Conservation (phyloP, 768 basidiomycete species). For the Hygrophorus pudorinus region DNA sequence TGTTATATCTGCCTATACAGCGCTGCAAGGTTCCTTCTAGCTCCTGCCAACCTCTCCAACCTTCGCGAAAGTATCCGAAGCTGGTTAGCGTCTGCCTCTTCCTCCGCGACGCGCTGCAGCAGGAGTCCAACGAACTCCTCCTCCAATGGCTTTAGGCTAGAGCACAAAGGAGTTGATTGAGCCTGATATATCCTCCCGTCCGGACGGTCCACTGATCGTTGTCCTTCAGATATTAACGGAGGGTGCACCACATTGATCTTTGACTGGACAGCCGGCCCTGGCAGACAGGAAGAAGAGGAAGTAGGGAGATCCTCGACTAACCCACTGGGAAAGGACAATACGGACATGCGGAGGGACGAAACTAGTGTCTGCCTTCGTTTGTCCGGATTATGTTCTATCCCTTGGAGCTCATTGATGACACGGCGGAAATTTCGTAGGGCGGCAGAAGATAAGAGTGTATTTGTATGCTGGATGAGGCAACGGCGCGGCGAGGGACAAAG, state of each 20-base stretch:
- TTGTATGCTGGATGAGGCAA: neutral
- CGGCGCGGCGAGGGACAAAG: neutral
- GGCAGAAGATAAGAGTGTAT: neutral
- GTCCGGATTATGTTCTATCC: constrained; percentile 4
- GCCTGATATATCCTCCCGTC: neutral
- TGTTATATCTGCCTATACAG: neutral
- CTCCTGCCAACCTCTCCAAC: constrained; percentile 4
- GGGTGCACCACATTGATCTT: no score
- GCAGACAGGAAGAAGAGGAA: no score
- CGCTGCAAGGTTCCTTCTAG: constrained; percentile 9
- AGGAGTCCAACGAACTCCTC: constrained; percentile 10
- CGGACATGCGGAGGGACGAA: neutral
- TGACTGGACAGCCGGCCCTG: no score
- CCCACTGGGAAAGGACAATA: no score
- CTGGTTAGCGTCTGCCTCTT: constrained; percentile 7
- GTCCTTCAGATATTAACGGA: no score
- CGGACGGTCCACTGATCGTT: no score
- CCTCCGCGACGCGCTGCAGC: constrained; percentile 6
- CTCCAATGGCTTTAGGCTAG: constrained; percentile 5
- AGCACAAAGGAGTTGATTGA: no score
- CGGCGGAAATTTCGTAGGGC: neutral
- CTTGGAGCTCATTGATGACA: neutral
- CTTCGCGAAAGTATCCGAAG: constrained; percentile 5
- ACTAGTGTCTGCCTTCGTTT: neutral
- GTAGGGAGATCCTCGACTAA: no score